These are phyloP conservation scores for Luzula sylvatica DNA, from an alignment of 176 grass and related monocot genomes.

Conservation along the genomic window DNA sequence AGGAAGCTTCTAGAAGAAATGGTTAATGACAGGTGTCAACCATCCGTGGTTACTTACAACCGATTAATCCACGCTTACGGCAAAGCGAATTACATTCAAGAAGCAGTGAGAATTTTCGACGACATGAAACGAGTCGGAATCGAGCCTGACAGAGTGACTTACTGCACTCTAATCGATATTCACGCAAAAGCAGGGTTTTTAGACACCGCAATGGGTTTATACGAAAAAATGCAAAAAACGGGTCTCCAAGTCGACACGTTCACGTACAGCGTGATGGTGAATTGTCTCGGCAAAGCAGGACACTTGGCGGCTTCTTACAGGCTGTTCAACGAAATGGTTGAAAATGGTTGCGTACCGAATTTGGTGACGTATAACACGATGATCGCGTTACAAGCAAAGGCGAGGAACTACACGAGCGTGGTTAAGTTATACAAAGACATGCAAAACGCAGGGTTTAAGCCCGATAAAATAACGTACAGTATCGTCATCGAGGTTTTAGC, in stretches of 20 bases:
- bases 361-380: slow-evolving; percentile 97
- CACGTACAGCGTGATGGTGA: slow-evolving; percentile 96
- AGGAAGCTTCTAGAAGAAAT: slow-evolving; percentile 82
- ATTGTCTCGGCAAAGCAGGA: slow-evolving; percentile 88
- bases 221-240: slow-evolving; percentile 63
- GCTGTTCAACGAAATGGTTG: slow-evolving; percentile 88
- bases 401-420: slow-evolving; percentile 73
- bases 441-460: slow-evolving; percentile 83
- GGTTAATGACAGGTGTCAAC: slow-evolving; percentile 54
- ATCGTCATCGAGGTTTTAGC: slow-evolving; percentile 91
- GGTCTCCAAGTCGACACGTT: slow-evolving; percentile 83
- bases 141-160: slow-evolving; percentile 71
- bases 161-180: slow-evolving; percentile 90
- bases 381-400: slow-evolving; percentile 86
- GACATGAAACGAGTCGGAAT: slow-evolving; percentile 77
- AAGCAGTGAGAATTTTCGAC: slow-evolving; percentile 69
- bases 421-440: slow-evolving; percentile 95
- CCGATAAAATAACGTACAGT: slow-evolving; percentile 97
- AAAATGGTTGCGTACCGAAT: slow-evolving; percentile 79
- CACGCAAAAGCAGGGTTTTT: slow-evolving; percentile 91
- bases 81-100: slow-evolving; percentile 71
- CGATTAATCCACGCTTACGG: slow-evolving; percentile 93
- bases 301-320: slow-evolving; percentile 59
- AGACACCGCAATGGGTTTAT: slow-evolving; percentile 69
- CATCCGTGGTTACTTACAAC: slow-evolving; percentile 90